phyloP scores from a whole-genome alignment of 2,329 filamentous ascomycete genomes.

The Neurospora sp. region DNA sequence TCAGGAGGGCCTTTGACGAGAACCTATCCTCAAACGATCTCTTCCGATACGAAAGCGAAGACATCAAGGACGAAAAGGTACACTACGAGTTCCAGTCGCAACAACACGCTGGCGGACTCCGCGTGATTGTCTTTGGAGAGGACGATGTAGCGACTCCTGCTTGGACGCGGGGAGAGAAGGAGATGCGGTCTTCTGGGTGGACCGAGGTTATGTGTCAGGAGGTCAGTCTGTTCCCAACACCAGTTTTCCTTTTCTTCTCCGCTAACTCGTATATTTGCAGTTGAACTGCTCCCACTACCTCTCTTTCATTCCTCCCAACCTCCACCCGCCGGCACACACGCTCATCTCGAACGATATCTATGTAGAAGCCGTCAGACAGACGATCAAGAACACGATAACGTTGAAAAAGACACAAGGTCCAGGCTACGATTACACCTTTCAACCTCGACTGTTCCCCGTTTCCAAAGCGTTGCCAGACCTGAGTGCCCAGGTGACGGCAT shows the following conservation, averaged over 20 bases:
- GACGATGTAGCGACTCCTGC: conserved; percentile 33
- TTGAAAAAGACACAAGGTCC: conserved; percentile 24
- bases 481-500: conserved; percentile 32
- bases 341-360: conserved; percentile 47
- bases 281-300: conserved; percentile 35
- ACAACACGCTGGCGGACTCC: conserved; percentile 24
- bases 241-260: neutral
- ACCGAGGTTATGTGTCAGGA: conserved; percentile 38
- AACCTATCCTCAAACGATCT: conserved; percentile 6
- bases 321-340: conserved; percentile 40
- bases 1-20: conserved; percentile 12
- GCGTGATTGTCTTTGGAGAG: conserved; percentile 44
- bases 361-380: conserved; percentile 31
- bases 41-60: conserved; percentile 8
- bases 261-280: conserved; percentile 20
- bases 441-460: conserved; percentile 32
- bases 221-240: conserved; percentile 21
- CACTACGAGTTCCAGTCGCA: conserved; percentile 5
- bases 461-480: conserved; percentile 31
- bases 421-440: conserved; percentile 33
- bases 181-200: conserved; percentile 27
- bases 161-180: conserved; percentile 12
- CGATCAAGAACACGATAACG: conserved; percentile 23
- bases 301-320: conserved; percentile 32
- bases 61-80: neutral